phyloP scores from a whole-genome alignment of 257 asterid species.

The Gentiana dahurica region DNA sequence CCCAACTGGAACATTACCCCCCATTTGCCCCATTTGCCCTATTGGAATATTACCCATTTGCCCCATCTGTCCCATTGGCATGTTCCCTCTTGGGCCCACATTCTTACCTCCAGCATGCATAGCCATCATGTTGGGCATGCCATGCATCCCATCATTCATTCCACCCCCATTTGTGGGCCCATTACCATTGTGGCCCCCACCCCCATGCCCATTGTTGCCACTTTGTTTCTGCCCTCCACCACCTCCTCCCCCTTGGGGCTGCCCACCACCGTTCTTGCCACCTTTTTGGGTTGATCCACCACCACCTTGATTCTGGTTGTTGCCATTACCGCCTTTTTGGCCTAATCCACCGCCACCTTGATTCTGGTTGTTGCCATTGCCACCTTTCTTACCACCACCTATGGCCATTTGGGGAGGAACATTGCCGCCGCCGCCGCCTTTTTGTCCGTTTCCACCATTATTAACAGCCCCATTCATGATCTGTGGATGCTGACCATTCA shows the following conservation, averaged over 20 bases:
- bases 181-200: conserved; percentile 34
- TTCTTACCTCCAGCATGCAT: conserved; percentile 39
- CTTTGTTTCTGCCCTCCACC: conserved; percentile 20
- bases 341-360: conserved; percentile 49
- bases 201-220: conserved; percentile 17
- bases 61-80: conserved; percentile 40
- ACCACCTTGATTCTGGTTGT: conserved; percentile 41
- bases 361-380: conserved; percentile 21
- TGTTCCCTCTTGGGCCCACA: conserved; percentile 41
- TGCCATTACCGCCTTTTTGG: conserved; percentile 33
- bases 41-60: conserved; percentile 30
- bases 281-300: conserved; percentile 45
- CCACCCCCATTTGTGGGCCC: conserved; percentile 65
- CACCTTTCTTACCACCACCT: conserved; percentile 22
- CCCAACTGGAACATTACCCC: conserved; percentile 33
- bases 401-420: conserved; percentile 43
- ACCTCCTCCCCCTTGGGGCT: conserved; percentile 30
- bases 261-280: conserved; percentile 52
- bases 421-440: conserved; percentile 19
- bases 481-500: conserved; percentile 36
- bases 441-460: conserved; percentile 15
- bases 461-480: conserved; percentile 23
- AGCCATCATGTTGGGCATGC: conserved; percentile 89
- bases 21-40: conserved; percentile 30
- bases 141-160: conserved; percentile 59